Evolutionary conservation across 169 alveolate species (phyloP).

Genomic region (Plasmodium yoelii): DNA sequence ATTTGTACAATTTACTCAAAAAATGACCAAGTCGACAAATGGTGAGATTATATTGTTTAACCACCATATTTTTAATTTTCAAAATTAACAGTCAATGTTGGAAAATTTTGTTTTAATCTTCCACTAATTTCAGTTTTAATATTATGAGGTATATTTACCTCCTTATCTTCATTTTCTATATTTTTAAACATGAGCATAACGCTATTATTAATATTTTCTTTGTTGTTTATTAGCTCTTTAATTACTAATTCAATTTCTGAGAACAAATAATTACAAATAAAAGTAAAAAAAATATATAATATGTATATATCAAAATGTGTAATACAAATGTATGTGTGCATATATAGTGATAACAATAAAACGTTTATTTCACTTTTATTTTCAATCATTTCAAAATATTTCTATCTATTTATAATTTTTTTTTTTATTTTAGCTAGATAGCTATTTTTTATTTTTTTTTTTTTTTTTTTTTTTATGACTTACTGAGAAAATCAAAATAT

Average conservation of each 20-base stretch:
- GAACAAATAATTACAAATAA: neutral
- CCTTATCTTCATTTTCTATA: slow-evolving; percentile 23
- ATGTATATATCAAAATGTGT: too few relatives aligned
- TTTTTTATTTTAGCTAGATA: neutral
- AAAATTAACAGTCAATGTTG: slow-evolving; percentile 64
- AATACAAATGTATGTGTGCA: neutral
- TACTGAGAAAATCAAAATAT: slow-evolving; percentile 73
- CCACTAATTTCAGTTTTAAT: slow-evolving; percentile 68
- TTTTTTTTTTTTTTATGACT: slow-evolving; percentile 4
- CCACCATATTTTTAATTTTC: slow-evolving; percentile 18
- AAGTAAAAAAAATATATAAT: too few relatives aligned
- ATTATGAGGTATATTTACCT: slow-evolving; percentile 53
- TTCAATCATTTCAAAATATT: too few relatives aligned
- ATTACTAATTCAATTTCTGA: slow-evolving; percentile 67
- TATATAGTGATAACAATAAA: neutral
- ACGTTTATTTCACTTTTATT: neutral
- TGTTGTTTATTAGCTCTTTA: slow-evolving; percentile 37
- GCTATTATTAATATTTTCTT: slow-evolving; percentile 67
- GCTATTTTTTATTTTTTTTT: too few relatives aligned
- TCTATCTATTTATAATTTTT: neutral
- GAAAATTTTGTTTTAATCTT: slow-evolving; percentile 70
- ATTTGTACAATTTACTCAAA: too few relatives aligned
- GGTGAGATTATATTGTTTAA: too few relatives aligned
- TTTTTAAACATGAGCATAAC: slow-evolving; percentile 38
- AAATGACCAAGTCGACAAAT: too few relatives aligned